Evolutionary conservation across 2,329 filamentous ascomycete genomes (phyloP).

Genomic region (Ceratocystis diversiconidia): DNA sequence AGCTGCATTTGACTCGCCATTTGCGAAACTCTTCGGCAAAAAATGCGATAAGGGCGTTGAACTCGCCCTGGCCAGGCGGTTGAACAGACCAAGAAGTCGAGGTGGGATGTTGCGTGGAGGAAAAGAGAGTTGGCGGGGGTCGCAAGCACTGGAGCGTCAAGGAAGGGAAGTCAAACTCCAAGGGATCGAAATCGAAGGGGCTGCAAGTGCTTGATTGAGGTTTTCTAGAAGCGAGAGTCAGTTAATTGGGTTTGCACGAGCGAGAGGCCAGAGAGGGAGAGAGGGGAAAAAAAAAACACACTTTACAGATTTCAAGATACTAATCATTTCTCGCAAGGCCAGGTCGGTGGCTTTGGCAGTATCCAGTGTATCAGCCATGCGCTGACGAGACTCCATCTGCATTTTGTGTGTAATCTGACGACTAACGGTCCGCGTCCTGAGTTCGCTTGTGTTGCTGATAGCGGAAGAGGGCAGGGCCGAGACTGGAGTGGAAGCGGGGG

Average conservation of each 20-base stretch:
- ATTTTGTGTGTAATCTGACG: constrained; percentile 42
- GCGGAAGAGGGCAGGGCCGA: constrained; percentile 19
- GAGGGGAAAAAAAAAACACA: constrained; percentile 36
- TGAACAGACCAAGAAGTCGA: constrained; percentile 68
- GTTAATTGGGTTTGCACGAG: neutral
- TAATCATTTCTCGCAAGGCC: constrained; percentile 68
- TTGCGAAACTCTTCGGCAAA: constrained; percentile 53
- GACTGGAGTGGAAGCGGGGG: constrained; percentile 25
- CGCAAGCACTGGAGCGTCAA: constrained; percentile 70
- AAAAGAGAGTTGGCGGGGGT: constrained; percentile 68
- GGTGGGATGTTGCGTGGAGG: constrained; percentile 63
- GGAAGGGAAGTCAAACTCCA: constrained; percentile 72
- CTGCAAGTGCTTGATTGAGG: constrained; percentile 21
- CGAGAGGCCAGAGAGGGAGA: neutral
- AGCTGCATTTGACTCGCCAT: constrained; percentile 43
- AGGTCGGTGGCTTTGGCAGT: constrained; percentile 73
- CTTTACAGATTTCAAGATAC: constrained; percentile 72
- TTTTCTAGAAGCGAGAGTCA: constrained; percentile 6
- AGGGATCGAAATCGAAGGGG: constrained; percentile 69
- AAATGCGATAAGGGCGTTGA: constrained; percentile 52
- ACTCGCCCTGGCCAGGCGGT: constrained; percentile 60
- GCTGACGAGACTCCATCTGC: constrained; percentile 49
- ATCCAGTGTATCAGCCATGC: constrained; percentile 56
- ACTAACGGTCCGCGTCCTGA: constrained; percentile 32
- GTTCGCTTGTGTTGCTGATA: neutral